These are phyloP conservation scores for Adiantum capillusveneris DNA, from an alignment of 75 land plant genomes.

Conservation along the genomic window DNA sequence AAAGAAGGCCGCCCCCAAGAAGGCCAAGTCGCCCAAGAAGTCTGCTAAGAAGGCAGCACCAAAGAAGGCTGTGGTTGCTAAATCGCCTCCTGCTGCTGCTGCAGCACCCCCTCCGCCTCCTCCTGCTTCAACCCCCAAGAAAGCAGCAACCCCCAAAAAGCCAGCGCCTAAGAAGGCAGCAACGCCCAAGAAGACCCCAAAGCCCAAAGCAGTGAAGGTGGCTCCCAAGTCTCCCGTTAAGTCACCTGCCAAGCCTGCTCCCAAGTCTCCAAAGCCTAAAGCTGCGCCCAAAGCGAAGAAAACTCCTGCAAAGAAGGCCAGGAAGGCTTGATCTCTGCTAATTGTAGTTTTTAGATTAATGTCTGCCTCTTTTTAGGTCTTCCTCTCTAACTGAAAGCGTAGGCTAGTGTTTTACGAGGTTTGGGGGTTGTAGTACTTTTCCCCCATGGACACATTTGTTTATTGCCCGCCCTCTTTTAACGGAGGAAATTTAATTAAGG, in stretches of 20 bases:
- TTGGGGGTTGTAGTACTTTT: too few species aligned
- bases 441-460: too few species aligned
- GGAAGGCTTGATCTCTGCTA: too few species aligned
- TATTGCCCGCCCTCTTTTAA: too few species aligned
- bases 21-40: conserved; percentile 15
- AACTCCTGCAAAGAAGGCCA: too few species aligned
- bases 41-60: background rate
- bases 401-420: too few species aligned
- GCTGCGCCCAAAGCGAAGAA: too few species aligned
- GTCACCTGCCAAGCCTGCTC: background rate
- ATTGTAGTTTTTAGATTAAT: background rate
- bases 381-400: too few species aligned
- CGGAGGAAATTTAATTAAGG: too few species aligned
- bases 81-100: conserved; percentile 4
- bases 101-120: conserved; percentile 7
- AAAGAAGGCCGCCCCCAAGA: conserved; percentile 9
- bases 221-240: conserved; percentile 27
- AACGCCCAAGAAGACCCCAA: conserved; percentile 7
- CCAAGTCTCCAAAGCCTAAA: too few species aligned
- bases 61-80: background rate
- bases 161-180: background rate
- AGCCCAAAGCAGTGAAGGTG: conserved; percentile 11
- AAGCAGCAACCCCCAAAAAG: conserved; percentile 14
- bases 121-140: conserved; percentile 16
- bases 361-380: too few species aligned